Percentiles rank a stretch among this genome's conserved stretches.
phyloP scores from a whole-genome alignment of 192 early-diverging fungal species.

The Chytriomyces confervae region DNA sequence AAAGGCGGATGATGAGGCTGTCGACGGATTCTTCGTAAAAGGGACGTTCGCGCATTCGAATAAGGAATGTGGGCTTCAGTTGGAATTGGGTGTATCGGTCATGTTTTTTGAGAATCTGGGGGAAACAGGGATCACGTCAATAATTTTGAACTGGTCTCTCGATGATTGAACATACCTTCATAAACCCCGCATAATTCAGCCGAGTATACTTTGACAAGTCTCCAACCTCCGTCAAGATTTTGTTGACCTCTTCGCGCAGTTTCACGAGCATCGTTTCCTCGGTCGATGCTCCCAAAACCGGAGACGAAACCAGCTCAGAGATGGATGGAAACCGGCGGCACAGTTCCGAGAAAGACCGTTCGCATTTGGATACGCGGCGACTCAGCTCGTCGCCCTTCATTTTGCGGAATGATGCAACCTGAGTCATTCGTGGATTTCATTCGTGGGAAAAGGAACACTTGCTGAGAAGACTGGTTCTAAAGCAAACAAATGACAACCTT shows the following conservation, averaged over 20 bases:
- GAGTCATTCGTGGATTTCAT: neutral
- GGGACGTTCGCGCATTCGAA: conserved; percentile 61
- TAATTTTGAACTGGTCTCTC: neutral
- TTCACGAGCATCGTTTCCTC: conserved; percentile 13
- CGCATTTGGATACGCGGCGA: conserved; percentile 54
- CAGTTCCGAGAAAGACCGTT: conserved; percentile 46
- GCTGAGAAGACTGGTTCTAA: too few species aligned
- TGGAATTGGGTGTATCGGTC: conserved; percentile 91
- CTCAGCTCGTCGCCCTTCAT: conserved; percentile 61
- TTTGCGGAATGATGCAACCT: conserved; percentile 58
- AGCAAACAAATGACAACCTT: conserved; percentile 56
- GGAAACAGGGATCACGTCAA: neutral
- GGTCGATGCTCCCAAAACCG: conserved; percentile 23
- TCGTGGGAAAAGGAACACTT: neutral
- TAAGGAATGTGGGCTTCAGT: conserved; percentile 75
- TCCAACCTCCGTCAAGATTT: conserved; percentile 51
- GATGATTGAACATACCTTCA: conserved; percentile 39
- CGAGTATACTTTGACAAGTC: conserved; percentile 59
- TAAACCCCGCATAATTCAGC: conserved; percentile 56
- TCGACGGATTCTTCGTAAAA: conserved; percentile 86
- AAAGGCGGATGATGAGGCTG: conserved; percentile 78
- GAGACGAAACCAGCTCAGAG: conserved; percentile 3
- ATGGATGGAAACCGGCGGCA: conserved; percentile 23
- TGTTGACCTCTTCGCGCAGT: conserved; percentile 46
- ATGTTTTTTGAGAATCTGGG: conserved; percentile 93